phyloP scores from a whole-genome alignment of 108 stramenopile species.

The Schizochytrium sp. region DNA sequence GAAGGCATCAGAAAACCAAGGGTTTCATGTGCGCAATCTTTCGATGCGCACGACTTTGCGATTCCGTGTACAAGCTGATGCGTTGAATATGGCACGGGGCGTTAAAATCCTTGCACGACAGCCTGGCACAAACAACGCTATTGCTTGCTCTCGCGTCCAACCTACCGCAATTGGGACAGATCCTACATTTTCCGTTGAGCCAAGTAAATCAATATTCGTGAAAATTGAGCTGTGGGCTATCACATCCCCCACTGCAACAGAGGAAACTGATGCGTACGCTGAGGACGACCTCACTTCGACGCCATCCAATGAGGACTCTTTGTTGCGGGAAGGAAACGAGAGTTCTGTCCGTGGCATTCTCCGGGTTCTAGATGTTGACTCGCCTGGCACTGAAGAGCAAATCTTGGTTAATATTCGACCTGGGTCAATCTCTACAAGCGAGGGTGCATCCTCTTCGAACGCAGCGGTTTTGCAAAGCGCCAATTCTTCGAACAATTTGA shows the following conservation, averaged over 20 bases:
- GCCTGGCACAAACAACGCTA: neutral
- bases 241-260: neutral
- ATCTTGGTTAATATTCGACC: neutral
- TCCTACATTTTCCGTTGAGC: neutral
- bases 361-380: slow-evolving; percentile 21
- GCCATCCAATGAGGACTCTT: neutral
- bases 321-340: neutral
- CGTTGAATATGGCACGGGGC: neutral
- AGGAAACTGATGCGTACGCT: neutral
- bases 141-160: neutral
- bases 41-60: slow-evolving; percentile 10
- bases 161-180: neutral
- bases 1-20: slow-evolving; percentile 13
- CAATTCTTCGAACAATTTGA: neutral
- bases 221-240: neutral
- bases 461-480: slow-evolving; percentile 1
- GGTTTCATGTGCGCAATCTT: slow-evolving; percentile 37
- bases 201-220: slow-evolving; percentile 2
- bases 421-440: neutral
- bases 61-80: neutral
- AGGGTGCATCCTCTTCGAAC: neutral
- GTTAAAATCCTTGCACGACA: neutral
- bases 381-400: slow-evolving; percentile 10
- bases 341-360: neutral
- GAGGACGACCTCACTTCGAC: neutral